phyloP scores from a whole-genome alignment of 495 filamentous ascomycete genomes.

The Daldinia vernicosa region DNA sequence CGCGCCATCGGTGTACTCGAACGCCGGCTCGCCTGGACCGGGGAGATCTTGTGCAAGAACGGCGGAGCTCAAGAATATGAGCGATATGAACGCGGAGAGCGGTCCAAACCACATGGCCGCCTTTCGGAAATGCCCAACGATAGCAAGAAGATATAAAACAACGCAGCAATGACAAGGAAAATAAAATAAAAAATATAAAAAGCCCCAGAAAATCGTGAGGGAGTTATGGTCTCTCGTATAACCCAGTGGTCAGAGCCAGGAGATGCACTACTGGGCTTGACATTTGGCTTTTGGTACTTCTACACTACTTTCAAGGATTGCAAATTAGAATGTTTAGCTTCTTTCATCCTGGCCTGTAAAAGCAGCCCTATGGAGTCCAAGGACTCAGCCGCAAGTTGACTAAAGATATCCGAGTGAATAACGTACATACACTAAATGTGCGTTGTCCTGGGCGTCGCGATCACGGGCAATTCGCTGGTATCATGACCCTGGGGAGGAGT shows the following conservation, averaged over 20 bases:
- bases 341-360: background rate
- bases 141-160: background rate
- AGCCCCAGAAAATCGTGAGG: background rate
- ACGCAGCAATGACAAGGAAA: background rate
- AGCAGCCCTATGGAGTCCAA: background rate
- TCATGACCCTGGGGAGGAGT: background rate
- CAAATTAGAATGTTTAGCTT: background rate
- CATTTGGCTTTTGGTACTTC: background rate
- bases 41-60: slow-evolving; percentile 34
- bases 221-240: background rate
- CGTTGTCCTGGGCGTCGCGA: background rate
- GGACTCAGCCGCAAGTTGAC: background rate
- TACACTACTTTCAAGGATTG: background rate
- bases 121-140: background rate
- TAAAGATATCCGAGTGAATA: background rate
- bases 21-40: slow-evolving; percentile 33
- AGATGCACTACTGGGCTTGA: background rate
- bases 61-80: slow-evolving; percentile 27
- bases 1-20: slow-evolving; percentile 8
- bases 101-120: slow-evolving; percentile 32
- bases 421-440: background rate
- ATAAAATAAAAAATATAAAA: background rate
- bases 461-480: background rate
- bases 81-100: slow-evolving; percentile 13
- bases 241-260: background rate